phyloP scores from a whole-genome alignment of 768 basidiomycete genomes.

The Leccinellum albellum region DNA sequence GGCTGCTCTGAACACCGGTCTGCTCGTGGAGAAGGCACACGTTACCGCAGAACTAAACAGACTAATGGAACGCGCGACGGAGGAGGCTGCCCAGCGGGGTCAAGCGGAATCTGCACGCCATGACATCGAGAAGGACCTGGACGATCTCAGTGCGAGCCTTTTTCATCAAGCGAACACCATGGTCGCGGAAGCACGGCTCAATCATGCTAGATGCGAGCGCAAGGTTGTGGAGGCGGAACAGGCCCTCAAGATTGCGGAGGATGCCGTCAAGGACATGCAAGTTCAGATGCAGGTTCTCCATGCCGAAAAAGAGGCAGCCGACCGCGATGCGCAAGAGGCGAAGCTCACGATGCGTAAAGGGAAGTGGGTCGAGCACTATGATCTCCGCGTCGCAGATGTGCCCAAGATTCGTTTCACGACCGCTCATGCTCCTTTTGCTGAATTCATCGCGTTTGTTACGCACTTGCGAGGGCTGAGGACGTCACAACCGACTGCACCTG shows the following conservation, averaged over 20 bases:
- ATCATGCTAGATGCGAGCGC: constrained; percentile 61
- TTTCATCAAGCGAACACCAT: constrained; percentile 95
- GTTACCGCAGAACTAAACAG: constrained; percentile 90
- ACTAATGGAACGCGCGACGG: constrained; percentile 91
- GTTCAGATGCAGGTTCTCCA: constrained; percentile 75
- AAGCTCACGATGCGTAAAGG: constrained; percentile 56
- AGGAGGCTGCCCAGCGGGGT: constrained; percentile 87
- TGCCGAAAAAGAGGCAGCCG: constrained; percentile 60
- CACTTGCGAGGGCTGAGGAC: constrained; percentile 70
- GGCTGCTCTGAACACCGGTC: constrained; percentile 83
- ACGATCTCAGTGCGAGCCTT: constrained; percentile 85
- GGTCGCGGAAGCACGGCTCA: constrained; percentile 90
- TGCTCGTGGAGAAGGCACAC: constrained; percentile 87
- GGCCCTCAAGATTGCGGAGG: constrained; percentile 79
- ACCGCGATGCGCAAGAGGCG: constrained; percentile 50
- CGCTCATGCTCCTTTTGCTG: constrained; percentile 72
- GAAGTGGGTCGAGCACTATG: constrained; percentile 54
- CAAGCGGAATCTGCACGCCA: constrained; percentile 81
- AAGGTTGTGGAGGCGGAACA: constrained; percentile 75
- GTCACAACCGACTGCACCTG: constrained; percentile 57
- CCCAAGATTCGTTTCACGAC: constrained; percentile 49
- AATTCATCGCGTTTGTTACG: constrained; percentile 72
- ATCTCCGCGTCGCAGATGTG: constrained; percentile 25
- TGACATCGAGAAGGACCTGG: constrained; percentile 90
- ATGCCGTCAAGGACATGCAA: constrained; percentile 81